Percentiles rank a stretch among this genome's conserved stretches.
phyloP scores from a whole-genome alignment of 2,329 filamentous ascomycete species.

The Scolecobasidium constrictum region DNA sequence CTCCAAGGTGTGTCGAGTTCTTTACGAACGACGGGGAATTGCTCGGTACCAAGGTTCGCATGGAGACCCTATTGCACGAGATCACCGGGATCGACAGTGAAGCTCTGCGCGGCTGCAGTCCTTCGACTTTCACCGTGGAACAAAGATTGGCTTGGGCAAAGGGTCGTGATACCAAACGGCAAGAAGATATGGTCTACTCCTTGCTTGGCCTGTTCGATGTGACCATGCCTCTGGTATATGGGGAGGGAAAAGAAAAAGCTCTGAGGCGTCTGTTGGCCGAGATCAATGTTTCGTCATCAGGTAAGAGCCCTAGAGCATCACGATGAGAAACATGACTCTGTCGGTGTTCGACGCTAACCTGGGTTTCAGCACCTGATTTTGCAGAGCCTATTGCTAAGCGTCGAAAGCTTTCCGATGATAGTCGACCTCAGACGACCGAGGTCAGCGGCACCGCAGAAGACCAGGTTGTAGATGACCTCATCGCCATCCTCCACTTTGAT shows the following conservation, averaged over 20 bases:
- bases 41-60: constrained; percentile 18
- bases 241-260: constrained; percentile 6
- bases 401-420: too few species aligned
- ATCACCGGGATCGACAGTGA: constrained; percentile 12
- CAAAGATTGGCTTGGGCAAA: constrained; percentile 2
- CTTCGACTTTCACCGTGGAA: constrained; percentile 3
- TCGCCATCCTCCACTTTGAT: background rate
- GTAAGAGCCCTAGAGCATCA: too few species aligned
- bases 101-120: background rate
- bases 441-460: too few species aligned
- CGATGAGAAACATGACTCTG: too few species aligned
- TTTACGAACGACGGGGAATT: constrained; percentile 17
- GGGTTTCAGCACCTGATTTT: too few species aligned
- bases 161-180: background rate
- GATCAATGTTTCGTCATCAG: too few species aligned
- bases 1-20: constrained; percentile 16
- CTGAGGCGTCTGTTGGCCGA: background rate
- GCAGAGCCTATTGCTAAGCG: too few species aligned
- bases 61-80: constrained; percentile 15
- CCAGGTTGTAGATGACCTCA: too few species aligned
- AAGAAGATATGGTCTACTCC: constrained; percentile 6
- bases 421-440: too few species aligned
- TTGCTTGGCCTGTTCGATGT: constrained; percentile 6
- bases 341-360: too few species aligned
- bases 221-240: constrained; percentile 4